Conservation (phyloP, 2,329 filamentous ascomycete species). For the Aspergillus thermomutatus region DNA sequence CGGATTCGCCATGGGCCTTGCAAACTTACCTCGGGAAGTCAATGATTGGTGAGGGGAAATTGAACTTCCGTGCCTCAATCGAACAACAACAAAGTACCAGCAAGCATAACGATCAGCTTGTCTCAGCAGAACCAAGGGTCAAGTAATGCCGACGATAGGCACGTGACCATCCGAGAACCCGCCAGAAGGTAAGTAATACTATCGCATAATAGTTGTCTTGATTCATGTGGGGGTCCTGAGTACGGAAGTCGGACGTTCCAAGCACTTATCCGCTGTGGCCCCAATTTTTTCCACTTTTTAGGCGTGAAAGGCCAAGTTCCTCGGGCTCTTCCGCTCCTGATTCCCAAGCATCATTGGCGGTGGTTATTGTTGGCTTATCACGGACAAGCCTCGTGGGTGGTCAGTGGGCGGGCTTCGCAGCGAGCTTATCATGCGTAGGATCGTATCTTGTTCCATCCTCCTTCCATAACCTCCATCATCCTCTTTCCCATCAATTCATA, state of each 20-base stretch:
- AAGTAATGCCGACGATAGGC: neutral
- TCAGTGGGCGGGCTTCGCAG: neutral
- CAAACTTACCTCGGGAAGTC: neutral
- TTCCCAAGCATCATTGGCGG: neutral
- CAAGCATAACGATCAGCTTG: neutral
- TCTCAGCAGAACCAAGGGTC: neutral
- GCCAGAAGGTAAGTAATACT: neutral
- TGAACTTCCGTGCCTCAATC: neutral
- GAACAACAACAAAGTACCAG: neutral
- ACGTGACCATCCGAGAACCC: neutral
- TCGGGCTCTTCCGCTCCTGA: neutral
- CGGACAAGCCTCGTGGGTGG: neutral
- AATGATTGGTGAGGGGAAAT: neutral
- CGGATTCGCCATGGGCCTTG: too few relatives aligned
- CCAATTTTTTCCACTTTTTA: neutral
- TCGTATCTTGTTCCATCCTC: neutral
- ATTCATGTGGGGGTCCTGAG: neutral
- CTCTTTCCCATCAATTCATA: neutral
- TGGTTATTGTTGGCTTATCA: neutral
- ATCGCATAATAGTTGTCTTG: neutral
- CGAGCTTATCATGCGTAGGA: neutral
- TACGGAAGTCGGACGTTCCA: neutral
- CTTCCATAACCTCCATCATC: neutral
- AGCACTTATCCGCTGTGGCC: neutral
- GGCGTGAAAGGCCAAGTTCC: neutral